Base-by-base conservation (phyloP, 495 filamentous ascomycete species). In the Durotheca rogersii region DNA sequence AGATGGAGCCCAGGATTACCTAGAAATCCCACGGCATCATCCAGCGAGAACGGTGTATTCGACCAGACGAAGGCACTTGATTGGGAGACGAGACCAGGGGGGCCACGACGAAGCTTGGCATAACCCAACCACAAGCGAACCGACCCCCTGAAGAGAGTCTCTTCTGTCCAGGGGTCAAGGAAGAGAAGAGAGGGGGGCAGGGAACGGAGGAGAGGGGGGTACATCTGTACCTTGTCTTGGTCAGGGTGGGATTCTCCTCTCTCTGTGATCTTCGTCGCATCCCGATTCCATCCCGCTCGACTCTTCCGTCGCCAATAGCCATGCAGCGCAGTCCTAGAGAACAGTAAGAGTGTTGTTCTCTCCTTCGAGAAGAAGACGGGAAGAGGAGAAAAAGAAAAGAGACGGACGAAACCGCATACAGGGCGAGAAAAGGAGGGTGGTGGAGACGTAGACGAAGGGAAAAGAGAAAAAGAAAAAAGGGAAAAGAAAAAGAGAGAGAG, bases 21-120 rank as follows among this genome's bases (percentile, higher is more conserved):
- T 40, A 44, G 44, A 49, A 42, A 52, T 50, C 18, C 47, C 42
- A 56, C 41, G 39, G 35, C 7, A 41, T 43, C 15, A 20, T 32
- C 46, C 46, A 42, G 41, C 38, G 39, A 52, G 29, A 52, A 58
- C 20, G 46, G 40, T 12, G 46, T 31, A 41, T 53, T 53, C 29
- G 19, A 19, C 53, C 51, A 29, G 38, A 49, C 55, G 35, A 20
- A 32, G 5, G 49, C 38, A 45, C 20, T 12, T 37, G 41, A 41
- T 45, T 46, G 44, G 42, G 53, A 27, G 46, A 23, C 15, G 27
- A 41, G 42, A 34, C 14, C 37, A 21, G 43, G 54, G 42, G 51
- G 37, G 34, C 25, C 17, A n/a, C n/a, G 27, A 20, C 23, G 23
- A 21, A 51, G 41, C 53, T 47, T 57, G 44, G 54, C 54, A 48